These are phyloP conservation scores for Apiospora rasikravindrae DNA, from an alignment of 2,329 filamentous ascomycete species.

Conservation along the genomic window DNA sequence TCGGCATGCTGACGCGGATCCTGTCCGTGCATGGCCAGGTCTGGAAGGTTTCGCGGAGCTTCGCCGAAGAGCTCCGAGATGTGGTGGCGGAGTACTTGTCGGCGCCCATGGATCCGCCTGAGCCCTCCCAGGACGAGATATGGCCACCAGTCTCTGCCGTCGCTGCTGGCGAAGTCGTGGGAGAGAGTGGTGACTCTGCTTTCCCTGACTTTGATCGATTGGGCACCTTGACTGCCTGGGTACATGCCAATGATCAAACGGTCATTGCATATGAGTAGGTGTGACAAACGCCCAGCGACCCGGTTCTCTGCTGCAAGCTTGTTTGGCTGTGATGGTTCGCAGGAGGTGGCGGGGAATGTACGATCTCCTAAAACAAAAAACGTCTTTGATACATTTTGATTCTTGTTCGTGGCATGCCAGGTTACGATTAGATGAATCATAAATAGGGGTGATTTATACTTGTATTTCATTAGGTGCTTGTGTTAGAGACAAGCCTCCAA, in stretches of 20 bases:
- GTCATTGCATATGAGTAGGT: background rate
- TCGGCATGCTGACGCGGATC: conserved; percentile 38
- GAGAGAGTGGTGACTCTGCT: background rate
- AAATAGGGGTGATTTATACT: background rate
- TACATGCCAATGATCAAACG: background rate
- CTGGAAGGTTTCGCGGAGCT: conserved; percentile 41
- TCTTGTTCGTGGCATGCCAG: background rate
- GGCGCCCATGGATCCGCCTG: background rate
- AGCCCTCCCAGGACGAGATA: background rate
- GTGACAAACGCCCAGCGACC: background rate
- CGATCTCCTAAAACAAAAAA: background rate
- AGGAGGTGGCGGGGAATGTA: background rate
- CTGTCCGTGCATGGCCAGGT: conserved; percentile 40
- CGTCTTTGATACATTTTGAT: background rate
- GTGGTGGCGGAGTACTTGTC: conserved; percentile 36
- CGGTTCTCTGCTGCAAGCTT: background rate
- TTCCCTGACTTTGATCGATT: background rate
- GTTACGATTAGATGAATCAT: background rate
- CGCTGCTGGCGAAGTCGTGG: background rate
- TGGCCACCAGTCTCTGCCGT: background rate
- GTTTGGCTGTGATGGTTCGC: background rate
- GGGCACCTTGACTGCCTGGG: background rate
- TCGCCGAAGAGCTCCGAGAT: conserved; percentile 40
- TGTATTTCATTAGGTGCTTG: too few species aligned
- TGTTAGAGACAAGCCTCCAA: too few species aligned